A percentile compares a stretch with the other conserved stretches of the same genome.
These are phyloP conservation scores for Cyberlindnera xylosilytica DNA, from an alignment of 805 yeast species.

Conservation along the genomic window DNA sequence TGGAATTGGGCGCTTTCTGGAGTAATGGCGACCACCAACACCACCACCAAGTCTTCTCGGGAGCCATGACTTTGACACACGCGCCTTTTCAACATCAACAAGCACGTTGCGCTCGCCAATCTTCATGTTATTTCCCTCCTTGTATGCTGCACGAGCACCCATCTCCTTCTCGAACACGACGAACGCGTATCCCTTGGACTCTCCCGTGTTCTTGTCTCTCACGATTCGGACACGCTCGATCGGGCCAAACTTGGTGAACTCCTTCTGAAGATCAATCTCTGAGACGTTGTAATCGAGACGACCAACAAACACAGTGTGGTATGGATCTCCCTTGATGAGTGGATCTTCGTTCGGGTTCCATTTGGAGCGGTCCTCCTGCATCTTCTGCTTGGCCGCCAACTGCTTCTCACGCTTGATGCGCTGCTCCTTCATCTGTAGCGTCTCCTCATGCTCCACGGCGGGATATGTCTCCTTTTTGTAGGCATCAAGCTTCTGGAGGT, in stretches of 20 bases:
- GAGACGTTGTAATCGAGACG: slow-evolving; percentile 61
- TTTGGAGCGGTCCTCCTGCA: slow-evolving; percentile 34
- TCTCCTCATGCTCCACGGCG: slow-evolving; percentile 27
- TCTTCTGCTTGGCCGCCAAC: slow-evolving; percentile 22
- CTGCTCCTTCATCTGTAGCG: slow-evolving; percentile 28
- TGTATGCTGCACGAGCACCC: slow-evolving; percentile 60
- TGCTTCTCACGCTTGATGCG: slow-evolving; percentile 27
- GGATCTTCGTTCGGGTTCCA: slow-evolving; percentile 62
- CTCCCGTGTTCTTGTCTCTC: slow-evolving; percentile 46
- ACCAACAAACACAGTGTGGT: slow-evolving; percentile 72
- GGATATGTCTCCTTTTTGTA: slow-evolving; percentile 22
- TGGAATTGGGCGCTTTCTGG: slow-evolving; percentile 30
- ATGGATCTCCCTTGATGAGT: slow-evolving; percentile 67
- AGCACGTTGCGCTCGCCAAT: slow-evolving; percentile 52
- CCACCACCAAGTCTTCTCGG: slow-evolving; percentile 89
- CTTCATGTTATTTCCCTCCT: slow-evolving; percentile 51
- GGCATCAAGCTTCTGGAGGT: slow-evolving; percentile 27
- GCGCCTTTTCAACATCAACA: slow-evolving; percentile 72
- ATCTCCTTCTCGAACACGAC: slow-evolving; percentile 60
- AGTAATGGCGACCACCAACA: slow-evolving; percentile 78
- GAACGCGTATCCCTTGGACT: slow-evolving; percentile 82
- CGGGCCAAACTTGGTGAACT: slow-evolving; percentile 63
- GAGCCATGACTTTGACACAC: slow-evolving; percentile 62
- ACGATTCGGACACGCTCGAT: slow-evolving; percentile 62
- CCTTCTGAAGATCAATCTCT: slow-evolving; percentile 65